Evolutionary conservation across 768 basidiomycete species (phyloP), one percentile per base, ranked within the genome.

Genomic region (Rhizopogon sp.): DNA sequence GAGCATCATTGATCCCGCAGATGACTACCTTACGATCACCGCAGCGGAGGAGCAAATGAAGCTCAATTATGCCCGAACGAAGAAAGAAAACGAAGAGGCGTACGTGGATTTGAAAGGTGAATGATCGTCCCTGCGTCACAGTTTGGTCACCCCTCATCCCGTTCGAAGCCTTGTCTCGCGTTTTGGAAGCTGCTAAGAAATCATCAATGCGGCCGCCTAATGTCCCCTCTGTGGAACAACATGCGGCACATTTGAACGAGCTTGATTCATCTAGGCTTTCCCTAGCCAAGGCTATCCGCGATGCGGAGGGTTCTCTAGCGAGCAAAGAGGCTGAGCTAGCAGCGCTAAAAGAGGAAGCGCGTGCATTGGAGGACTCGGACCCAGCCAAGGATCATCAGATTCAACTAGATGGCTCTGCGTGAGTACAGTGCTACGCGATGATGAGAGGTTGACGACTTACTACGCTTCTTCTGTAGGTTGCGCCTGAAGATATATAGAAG

Each of bases 21-120:
- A 90, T 52, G 90, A 92, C 67, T 90, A 83, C 64, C 71, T 86
- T 55, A 85, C 86, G 11, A 88, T 92, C 47, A 82, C 84, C 14
- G 81, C 79, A 6, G 84, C 88, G 7, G 87, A 91, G 60, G 83
- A 90, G 56, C 83, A 79, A 59, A 83, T 89, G 64, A 78, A 78
- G 13, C 61, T 76, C 6, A 81, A 81, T 9, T 81, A 85, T 56
- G 72, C 77, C 6, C 75, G 70, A 52, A 73, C 83, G 49, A 86
- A 80, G 69, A 85, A 82, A 61, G 87, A 87, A 43, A 67, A 87
- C 0, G 88, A 90, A 45, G 82, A 87, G 44, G 78, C 82, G 3
- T 84, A 87, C 57, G 68, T 76, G 0, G 83, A 80, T 58, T 68
- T 91, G 31, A 87, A 84, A 76, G 79, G 90, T 82, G 31, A 43